Evolutionary conservation across 208 protist species (phyloP).

Genomic region (Herpetomonas muscarum): DNA sequence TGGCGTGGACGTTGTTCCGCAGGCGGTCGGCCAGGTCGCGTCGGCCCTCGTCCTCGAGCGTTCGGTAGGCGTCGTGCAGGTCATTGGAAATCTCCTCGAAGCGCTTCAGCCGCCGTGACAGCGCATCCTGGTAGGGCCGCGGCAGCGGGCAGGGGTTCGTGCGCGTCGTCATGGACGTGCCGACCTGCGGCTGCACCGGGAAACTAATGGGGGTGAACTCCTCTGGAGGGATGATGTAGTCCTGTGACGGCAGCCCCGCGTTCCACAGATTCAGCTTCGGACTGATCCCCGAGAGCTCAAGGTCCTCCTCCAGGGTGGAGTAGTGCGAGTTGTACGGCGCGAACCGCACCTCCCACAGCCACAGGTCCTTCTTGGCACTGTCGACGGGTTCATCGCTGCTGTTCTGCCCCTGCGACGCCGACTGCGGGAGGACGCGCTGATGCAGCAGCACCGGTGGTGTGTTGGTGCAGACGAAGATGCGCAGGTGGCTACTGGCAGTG

Average conservation of each 20-base stretch:
- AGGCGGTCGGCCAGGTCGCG: constrained; percentile 69
- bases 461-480: constrained; percentile 83
- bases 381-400: constrained; percentile 16
- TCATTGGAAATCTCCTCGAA: constrained; percentile 75
- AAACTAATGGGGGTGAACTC: constrained; percentile 81
- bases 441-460: constrained; percentile 80
- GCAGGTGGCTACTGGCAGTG: constrained; percentile 67
- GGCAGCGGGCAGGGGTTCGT: constrained; percentile 80
- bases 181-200: constrained; percentile 52
- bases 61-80: constrained; percentile 55
- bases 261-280: constrained; percentile 88
- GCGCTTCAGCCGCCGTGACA: constrained; percentile 54
- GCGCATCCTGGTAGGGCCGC: constrained; percentile 58
- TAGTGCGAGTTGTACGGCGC: constrained; percentile 91
- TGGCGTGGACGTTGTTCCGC: constrained; percentile 57
- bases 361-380: constrained; percentile 26
- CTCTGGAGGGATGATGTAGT: constrained; percentile 68
- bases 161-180: constrained; percentile 56
- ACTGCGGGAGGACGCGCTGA: too few species aligned
- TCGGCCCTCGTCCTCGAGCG: constrained; percentile 63
- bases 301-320: constrained; percentile 80
- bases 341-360: constrained; percentile 51
- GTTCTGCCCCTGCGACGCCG: too few species aligned
- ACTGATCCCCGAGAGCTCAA: constrained; percentile 73
- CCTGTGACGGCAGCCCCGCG: constrained; percentile 58